Percentiles rank a stretch among this genome's conserved stretches.
phyloP scores from a whole-genome alignment of 2,329 filamentous ascomycete genomes.

The Hypoxylon sp. region DNA sequence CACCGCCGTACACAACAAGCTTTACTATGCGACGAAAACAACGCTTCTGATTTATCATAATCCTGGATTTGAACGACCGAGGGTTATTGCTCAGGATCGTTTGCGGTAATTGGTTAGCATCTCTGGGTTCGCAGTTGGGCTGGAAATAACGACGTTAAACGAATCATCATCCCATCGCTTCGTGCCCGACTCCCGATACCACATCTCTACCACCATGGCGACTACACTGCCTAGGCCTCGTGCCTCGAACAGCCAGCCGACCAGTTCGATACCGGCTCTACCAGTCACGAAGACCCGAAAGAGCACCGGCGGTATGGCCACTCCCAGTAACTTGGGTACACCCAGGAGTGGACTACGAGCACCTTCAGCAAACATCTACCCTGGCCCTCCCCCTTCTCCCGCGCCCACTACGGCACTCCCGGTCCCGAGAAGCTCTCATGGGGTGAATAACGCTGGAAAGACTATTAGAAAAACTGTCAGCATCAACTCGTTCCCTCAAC shows the following conservation, averaged over 20 bases:
- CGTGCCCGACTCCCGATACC: conserved; percentile 30
- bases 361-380: conserved; percentile 66
- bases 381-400: conserved; percentile 62
- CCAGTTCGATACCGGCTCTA: conserved; percentile 77
- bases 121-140: conserved; percentile 20
- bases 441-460: conserved; percentile 71
- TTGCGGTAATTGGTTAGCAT: conserved; percentile 21
- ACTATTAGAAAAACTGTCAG: conserved; percentile 88
- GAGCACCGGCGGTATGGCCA: conserved; percentile 65
- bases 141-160: conserved; percentile 21
- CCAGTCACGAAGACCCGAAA: conserved; percentile 80
- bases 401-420: conserved; percentile 66
- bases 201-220: conserved; percentile 58
- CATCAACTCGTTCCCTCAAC: conserved; percentile 93
- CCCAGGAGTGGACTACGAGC: conserved; percentile 69
- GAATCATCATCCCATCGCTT: conserved; percentile 17
- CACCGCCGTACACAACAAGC: conserved; percentile 10
- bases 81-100: conserved; percentile 20
- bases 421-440: conserved; percentile 66
- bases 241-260: conserved; percentile 77
- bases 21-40: conserved; percentile 38
- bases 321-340: conserved; percentile 58
- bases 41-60: conserved; percentile 29
- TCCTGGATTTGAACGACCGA: conserved; percentile 21
- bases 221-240: conserved; percentile 75